These are phyloP conservation scores for Karstenula rhodostoma DNA, from an alignment of 2,329 filamentous ascomycete species.

Conservation along the genomic window DNA sequence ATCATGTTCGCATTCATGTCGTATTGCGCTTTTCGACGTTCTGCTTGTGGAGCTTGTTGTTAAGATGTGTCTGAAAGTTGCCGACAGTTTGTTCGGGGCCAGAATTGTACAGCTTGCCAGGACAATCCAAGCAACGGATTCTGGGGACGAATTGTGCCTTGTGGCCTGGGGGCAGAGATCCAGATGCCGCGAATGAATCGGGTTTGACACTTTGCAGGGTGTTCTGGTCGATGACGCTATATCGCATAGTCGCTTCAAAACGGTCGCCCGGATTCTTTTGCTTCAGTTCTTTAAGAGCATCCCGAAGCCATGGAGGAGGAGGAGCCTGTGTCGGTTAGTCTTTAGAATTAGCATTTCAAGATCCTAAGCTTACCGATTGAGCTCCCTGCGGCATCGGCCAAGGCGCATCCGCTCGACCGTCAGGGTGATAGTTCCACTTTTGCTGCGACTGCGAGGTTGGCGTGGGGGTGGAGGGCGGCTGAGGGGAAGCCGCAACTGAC, in stretches of 20 bases:
- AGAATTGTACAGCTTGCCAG: constrained; percentile 91
- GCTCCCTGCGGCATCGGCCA: constrained; percentile 67
- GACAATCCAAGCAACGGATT: constrained; percentile 91
- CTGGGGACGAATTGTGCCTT: constrained; percentile 86
- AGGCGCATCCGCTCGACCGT: constrained; percentile 71
- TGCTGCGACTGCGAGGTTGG: constrained; percentile 39
- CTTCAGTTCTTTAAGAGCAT: constrained; percentile 76
- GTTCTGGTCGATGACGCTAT: constrained; percentile 76
- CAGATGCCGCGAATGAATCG: constrained; percentile 55
- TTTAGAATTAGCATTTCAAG: background rate
- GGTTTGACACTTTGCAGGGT: constrained; percentile 55
- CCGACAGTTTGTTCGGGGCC: constrained; percentile 83
- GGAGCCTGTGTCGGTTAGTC: constrained; percentile 68
- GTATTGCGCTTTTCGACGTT: constrained; percentile 47
- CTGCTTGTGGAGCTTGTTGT: constrained; percentile 74
- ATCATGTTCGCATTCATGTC: constrained; percentile 8
- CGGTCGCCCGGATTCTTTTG: constrained; percentile 77
- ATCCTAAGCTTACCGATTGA: constrained; percentile 65
- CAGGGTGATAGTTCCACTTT: constrained; percentile 46
- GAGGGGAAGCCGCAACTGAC: constrained; percentile 41
- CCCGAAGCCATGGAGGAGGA: constrained; percentile 83
- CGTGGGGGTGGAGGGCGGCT: constrained; percentile 48
- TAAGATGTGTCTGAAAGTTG: constrained; percentile 93
- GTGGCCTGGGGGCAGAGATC: constrained; percentile 67
- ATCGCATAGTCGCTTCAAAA: constrained; percentile 92